Percentiles rank a stretch among this genome's conserved stretches.
phyloP scores from a whole-genome alignment of 306 rosid genomes.

The Glycyrrhiza uralensis region DNA sequence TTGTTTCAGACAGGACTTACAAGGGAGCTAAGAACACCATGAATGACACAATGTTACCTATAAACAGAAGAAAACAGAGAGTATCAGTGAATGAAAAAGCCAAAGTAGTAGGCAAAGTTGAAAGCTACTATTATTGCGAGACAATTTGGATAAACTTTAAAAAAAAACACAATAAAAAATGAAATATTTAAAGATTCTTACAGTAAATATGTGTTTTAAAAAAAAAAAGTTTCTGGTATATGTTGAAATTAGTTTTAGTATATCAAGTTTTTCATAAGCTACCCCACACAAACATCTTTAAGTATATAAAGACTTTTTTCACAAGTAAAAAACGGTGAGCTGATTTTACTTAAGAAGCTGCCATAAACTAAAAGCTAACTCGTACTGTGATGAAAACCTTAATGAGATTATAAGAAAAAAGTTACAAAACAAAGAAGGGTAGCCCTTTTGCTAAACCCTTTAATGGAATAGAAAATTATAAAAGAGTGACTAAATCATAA shows the following conservation, averaged over 20 bases:
- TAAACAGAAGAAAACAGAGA: background rate
- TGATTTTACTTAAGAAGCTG: too few relatives aligned
- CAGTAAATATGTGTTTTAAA: too few relatives aligned
- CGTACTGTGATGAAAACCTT: background rate
- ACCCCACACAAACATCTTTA: too few relatives aligned
- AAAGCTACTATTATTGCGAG: background rate
- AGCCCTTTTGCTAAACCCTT: constrained; percentile 3
- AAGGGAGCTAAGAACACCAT: constrained; percentile 70
- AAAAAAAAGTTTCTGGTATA: too few relatives aligned
- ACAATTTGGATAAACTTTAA: too few relatives aligned
- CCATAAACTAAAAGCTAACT: too few relatives aligned
- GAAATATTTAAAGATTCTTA: too few relatives aligned
- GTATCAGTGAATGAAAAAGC: background rate
- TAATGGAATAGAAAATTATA: background rate
- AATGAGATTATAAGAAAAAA: background rate
- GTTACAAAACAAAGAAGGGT: constrained; percentile 2
- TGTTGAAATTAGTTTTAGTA: too few relatives aligned
- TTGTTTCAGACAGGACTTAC: constrained; percentile 40
- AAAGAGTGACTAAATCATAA: background rate
- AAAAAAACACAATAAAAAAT: too few relatives aligned
- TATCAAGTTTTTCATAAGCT: too few relatives aligned
- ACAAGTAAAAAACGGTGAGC: too few relatives aligned
- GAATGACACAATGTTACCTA: constrained; percentile 68
- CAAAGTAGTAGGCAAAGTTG: background rate
- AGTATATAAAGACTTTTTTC: too few relatives aligned